Evolutionary conservation across 2,329 filamentous ascomycete species (phyloP), one percentile per base, ranked within the genome.

Genomic region (Bipolaris zeicola): DNA sequence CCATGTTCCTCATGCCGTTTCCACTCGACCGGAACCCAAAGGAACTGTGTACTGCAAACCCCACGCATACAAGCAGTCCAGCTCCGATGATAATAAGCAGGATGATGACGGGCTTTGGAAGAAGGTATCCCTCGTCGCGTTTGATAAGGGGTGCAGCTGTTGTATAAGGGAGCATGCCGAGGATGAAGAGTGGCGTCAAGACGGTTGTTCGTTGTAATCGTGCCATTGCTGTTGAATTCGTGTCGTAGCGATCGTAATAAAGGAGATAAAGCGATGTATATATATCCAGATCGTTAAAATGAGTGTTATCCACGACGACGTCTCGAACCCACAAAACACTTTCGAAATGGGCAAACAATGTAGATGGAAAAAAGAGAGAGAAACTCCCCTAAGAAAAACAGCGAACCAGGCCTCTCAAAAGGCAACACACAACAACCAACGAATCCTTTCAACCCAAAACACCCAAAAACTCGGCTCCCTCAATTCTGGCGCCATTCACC

Each of bases 1-100:
- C 55, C 14, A 55, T 41, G 0, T 51, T 57, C 47, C 60, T 65
- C 43, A 67, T 41, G 1, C 47, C 50, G 16, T 64, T 62, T 3
- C 22, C 44, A 16, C 57, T 50, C 7, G 31, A 4, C 13, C 26
- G 38, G 39, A 67, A 64, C 8, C 63, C 64, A 41, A 62, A 66
- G 13, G 55, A 53, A 7, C 52, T 51, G 37, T 67, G 59, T 6
- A 67, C 34, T 3, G 67, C 67, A 39, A 57, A 69, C 18, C 60
- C 66, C 18, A 58, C 51, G 57, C 61, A 61, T 37, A 65, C 55
- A 6, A 64, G 34, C 34, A 62, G 43, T 1, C 57, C 52, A 3
- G 66, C 55, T 4, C 52, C 62, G 10, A 67, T 20, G 39, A 70
- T 62, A 20, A 68, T 58, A 33, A 69, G 50, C 2, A 70, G 53